Base-by-base conservation (phyloP, 2,329 filamentous ascomycete genomes). In the Decorospora gaudefroyi region DNA sequence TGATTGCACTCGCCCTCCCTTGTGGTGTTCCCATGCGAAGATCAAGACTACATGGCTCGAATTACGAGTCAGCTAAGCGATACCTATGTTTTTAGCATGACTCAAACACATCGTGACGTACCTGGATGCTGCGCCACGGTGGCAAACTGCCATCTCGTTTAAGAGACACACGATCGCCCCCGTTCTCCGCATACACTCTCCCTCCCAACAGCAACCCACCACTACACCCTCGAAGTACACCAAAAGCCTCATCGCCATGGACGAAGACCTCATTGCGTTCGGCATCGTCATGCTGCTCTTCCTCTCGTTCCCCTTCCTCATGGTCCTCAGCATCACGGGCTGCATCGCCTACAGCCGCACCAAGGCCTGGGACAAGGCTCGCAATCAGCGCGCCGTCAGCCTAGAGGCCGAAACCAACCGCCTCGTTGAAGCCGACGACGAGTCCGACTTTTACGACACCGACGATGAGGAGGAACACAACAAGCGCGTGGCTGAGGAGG, bases 341-440 rank as follows among this genome's bases (percentile, higher is more conserved):
- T 57, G 55, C 46, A 44, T 62, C 27, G 59, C 63, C 27, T 64
- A 65, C 46, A 49, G 50, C 21, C 63, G 63, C 53, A 65, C 63
- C 45, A 64, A 64, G 45, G 53, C 53, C 16, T 67, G 63, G 63
- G 62, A 67, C 48, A 61, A 59, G 26, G 45, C 49, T 21, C 61
- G 62, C 46, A 64, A 55, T 34, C 56, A 59, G 46, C 49, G 50
- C 18, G 33, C 47, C 37, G 48, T 59, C 29, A 51, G 50, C 13
- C 57, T 61, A 35, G 63, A 67, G 29, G 49, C 55, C 3, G 55
- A 63, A 33, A 49, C 53, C 8, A 50, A 53, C 22, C 42, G 43
- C 8, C 54, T 57, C 3, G 40, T 62, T 9, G 31, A 46, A 8
- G 41, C 33, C 11, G 23, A 46, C 11, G 50, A 57, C 16, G 51